These are phyloP conservation scores for Silene uniflora DNA, from an alignment of 148 eudicot genomes.

Conservation along the genomic window DNA sequence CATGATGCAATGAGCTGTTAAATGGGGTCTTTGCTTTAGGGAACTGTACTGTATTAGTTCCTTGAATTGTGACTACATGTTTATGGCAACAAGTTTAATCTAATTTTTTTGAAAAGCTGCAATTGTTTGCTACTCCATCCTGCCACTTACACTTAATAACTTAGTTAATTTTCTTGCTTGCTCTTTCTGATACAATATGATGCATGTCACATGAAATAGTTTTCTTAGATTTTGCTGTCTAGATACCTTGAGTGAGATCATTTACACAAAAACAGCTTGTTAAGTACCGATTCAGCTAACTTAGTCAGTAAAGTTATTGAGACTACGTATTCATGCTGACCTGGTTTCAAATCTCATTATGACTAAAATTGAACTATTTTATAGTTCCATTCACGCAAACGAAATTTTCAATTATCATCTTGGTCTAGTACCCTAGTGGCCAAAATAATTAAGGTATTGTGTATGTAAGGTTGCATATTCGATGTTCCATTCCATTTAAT, in stretches of 20 bases:
- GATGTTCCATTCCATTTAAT: no score
- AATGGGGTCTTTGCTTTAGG: constrained; percentile 25
- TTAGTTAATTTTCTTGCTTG: constrained; percentile 22
- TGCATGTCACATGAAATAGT: constrained; percentile 20
- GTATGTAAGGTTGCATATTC: no score
- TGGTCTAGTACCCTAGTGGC: no score
- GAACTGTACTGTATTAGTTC: constrained; percentile 23
- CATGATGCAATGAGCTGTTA: constrained; percentile 28
- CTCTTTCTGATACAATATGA: constrained; percentile 17
- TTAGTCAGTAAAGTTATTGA: no score
- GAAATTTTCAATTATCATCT: no score
- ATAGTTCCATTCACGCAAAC: no score
- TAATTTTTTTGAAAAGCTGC: constrained; percentile 12
- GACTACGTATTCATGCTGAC: background rate
- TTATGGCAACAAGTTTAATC: constrained; percentile 5
- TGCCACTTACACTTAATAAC: no score
- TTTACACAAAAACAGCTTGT: background rate
- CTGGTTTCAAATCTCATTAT: no score
- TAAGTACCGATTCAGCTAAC: background rate
- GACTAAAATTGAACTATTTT: no score
- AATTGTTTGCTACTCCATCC: constrained; percentile 4
- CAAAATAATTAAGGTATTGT: no score
- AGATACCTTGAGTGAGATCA: no score
- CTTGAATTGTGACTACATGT: constrained; percentile 27
- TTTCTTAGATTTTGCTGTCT: background rate